Evolutionary conservation across 306 rosid genomes (phyloP).

Genomic region (Urtica urens): DNA sequence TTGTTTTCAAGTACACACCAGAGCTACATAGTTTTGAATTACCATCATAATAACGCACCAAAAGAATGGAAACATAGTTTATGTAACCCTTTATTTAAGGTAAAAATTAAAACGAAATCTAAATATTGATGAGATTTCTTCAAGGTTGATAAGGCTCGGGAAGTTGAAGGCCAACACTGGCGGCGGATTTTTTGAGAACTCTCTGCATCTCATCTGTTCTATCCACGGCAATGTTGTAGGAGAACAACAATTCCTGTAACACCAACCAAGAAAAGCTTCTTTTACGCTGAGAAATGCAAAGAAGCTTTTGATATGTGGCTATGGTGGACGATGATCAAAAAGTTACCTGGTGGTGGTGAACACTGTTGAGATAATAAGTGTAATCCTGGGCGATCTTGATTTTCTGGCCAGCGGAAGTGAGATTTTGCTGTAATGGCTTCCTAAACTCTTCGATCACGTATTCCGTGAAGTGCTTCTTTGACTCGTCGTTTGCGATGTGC

Average conservation of each 20-base stretch:
- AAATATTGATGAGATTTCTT: too few relatives aligned
- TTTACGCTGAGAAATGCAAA: neutral
- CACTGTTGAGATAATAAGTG: slow-evolving; percentile 57
- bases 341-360: slow-evolving; percentile 76
- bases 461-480: slow-evolving; percentile 47
- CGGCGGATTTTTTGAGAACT: slow-evolving; percentile 78
- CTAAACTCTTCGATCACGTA: slow-evolving; percentile 56
- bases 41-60: too few relatives aligned
- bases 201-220: slow-evolving; percentile 71
- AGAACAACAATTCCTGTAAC: slow-evolving; percentile 70
- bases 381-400: slow-evolving; percentile 70
- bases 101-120: too few relatives aligned
- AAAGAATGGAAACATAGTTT: too few relatives aligned
- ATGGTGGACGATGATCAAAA: slow-evolving; percentile 9
- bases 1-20: too few relatives aligned
- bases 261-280: neutral
- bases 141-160: slow-evolving; percentile 64
- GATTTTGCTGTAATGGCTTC: slow-evolving; percentile 26
- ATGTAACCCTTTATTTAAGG: too few relatives aligned
- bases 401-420: slow-evolving; percentile 41
- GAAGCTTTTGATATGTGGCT: neutral
- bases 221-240: slow-evolving; percentile 89
- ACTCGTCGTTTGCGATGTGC: slow-evolving; percentile 54
- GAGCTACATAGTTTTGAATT: too few relatives aligned
- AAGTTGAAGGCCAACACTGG: slow-evolving; percentile 84